Percentiles rank a stretch among this genome's conserved stretches.
These are phyloP conservation scores for Exophiala sp. DNA, from an alignment of 2,329 filamentous ascomycete genomes.

Conservation along the genomic window DNA sequence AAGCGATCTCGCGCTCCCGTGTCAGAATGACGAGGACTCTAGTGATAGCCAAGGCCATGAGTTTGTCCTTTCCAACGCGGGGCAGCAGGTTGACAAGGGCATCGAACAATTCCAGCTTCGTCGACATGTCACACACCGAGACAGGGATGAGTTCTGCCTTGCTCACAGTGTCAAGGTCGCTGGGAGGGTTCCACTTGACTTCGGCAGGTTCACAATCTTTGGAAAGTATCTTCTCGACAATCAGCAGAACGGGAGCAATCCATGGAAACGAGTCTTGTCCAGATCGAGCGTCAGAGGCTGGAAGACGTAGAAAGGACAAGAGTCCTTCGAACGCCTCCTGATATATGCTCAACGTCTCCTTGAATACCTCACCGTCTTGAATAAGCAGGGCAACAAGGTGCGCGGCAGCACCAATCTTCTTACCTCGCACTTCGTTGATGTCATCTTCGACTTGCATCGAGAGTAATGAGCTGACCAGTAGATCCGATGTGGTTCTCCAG, in stretches of 20 bases:
- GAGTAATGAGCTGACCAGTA: conserved; percentile 76
- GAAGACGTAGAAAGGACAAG: conserved; percentile 69
- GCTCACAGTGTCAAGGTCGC: conserved; percentile 44
- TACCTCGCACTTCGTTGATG: conserved; percentile 50
- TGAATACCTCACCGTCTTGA: conserved; percentile 75
- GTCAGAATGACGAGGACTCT: conserved; percentile 85
- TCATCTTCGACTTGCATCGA: conserved; percentile 56
- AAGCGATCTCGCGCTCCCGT: conserved; percentile 67
- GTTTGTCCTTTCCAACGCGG: conserved; percentile 78
- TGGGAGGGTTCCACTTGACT: conserved; percentile 60
- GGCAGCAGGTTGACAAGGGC: conserved; percentile 78
- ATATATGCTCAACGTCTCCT: conserved; percentile 61
- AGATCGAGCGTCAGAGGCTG: conserved; percentile 49
- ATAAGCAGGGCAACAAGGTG: conserved; percentile 77
- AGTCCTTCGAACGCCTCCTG: conserved; percentile 71
- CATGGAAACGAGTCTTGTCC: conserved; percentile 79
- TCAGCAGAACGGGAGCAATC: conserved; percentile 83
- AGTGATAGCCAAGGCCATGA: conserved; percentile 73
- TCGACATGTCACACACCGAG: conserved; percentile 56
- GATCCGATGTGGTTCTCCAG: conserved; percentile 71
- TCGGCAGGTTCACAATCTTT: conserved; percentile 77
- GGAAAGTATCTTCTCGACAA: conserved; percentile 83
- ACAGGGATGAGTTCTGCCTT: conserved; percentile 54
- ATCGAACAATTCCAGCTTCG: conserved; percentile 67
- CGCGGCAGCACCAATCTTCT: conserved; percentile 82